These are phyloP conservation scores for Neckera pumila DNA, from an alignment of 225 moss, liverwort and hornwort genomes.

Conservation along the genomic window DNA sequence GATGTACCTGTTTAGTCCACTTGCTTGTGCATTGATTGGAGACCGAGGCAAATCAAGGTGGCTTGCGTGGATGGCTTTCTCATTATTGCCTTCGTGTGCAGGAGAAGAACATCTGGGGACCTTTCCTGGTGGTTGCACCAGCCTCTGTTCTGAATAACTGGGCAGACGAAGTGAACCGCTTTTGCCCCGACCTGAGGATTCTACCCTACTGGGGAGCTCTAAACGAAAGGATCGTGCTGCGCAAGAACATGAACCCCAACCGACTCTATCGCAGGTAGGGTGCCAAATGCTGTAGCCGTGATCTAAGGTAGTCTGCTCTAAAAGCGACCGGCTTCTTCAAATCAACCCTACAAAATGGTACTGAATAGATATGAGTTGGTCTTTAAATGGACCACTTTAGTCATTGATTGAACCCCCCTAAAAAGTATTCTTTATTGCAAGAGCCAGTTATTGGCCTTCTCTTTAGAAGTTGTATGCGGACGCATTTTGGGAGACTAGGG, in stretches of 20 bases:
- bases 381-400: too few species aligned
- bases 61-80: neutral
- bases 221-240: constrained; percentile 66
- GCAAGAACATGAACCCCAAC: constrained; percentile 90
- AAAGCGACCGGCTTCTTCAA: too few species aligned
- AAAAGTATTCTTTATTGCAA: too few species aligned
- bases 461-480: too few species aligned
- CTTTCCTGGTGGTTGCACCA: constrained; percentile 92
- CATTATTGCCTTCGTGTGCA: neutral
- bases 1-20: neutral
- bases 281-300: neutral
- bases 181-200: constrained; percentile 85
- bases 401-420: too few species aligned
- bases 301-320: too few species aligned
- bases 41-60: neutral
- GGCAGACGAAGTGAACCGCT: constrained; percentile 94
- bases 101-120: constrained; percentile 99
- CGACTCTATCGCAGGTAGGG: constrained; percentile 69
- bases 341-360: too few species aligned
- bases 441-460: too few species aligned
- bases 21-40: neutral
- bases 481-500: too few species aligned
- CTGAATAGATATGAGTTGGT: too few species aligned
- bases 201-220: constrained; percentile 92
- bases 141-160: constrained; percentile 97